Evolutionary conservation across 2,329 filamentous ascomycete genomes (phyloP).

Genomic region (Penicillium glabrum): DNA sequence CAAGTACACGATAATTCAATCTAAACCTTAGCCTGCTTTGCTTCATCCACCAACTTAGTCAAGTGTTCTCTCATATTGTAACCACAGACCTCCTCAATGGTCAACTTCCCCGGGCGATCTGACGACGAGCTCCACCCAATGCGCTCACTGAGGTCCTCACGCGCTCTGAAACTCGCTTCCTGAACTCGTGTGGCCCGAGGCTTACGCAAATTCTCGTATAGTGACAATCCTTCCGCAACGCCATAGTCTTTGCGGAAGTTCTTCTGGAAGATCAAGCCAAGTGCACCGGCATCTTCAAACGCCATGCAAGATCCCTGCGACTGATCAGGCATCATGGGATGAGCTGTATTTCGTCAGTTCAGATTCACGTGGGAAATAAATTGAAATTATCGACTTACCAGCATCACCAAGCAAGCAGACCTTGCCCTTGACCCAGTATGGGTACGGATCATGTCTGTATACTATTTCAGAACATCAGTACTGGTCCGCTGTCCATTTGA

Average conservation of each 20-base stretch:
- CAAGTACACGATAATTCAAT: background rate
- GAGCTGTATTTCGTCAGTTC: slow-evolving; percentile 16
- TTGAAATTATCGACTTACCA: slow-evolving; percentile 3
- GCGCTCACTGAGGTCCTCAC: slow-evolving; percentile 28
- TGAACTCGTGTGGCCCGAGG: slow-evolving; percentile 31
- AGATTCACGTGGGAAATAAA: no score
- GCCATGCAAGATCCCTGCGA: slow-evolving; percentile 39
- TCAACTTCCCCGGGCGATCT: slow-evolving; percentile 30
- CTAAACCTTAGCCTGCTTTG: background rate
- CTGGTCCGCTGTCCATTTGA: background rate
- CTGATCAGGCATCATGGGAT: slow-evolving; percentile 36
- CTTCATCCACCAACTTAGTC: slow-evolving; percentile 3
- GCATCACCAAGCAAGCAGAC: slow-evolving; percentile 32
- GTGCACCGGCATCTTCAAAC: slow-evolving; percentile 42
- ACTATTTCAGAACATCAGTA: slow-evolving; percentile 9
- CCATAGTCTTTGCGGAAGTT: slow-evolving; percentile 19
- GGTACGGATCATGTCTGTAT: slow-evolving; percentile 28
- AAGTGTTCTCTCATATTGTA: slow-evolving; percentile 28
- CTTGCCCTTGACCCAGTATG: slow-evolving; percentile 29
- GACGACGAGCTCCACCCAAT: slow-evolving; percentile 30
- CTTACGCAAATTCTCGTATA: slow-evolving; percentile 33
- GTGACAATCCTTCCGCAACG: slow-evolving; percentile 18
- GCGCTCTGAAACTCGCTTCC: slow-evolving; percentile 26
- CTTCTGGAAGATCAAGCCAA: slow-evolving; percentile 38
- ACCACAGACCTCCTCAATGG: slow-evolving; percentile 35